These are phyloP conservation scores for Nevesoporus exiguus DNA, from an alignment of 768 basidiomycete genomes.

Conservation along the genomic window DNA sequence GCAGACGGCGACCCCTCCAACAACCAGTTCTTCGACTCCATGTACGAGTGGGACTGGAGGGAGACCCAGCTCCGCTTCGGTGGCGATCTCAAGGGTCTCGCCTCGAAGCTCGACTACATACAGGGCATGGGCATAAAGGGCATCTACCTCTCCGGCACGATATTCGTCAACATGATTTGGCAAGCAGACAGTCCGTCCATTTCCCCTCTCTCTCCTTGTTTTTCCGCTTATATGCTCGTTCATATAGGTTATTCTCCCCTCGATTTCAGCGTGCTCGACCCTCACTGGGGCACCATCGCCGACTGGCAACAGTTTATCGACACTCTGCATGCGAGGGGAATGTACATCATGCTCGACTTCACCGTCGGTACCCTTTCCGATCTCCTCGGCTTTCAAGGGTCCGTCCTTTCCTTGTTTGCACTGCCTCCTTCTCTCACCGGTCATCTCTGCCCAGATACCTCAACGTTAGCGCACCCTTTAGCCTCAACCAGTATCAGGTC, in stretches of 20 bases:
- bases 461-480: constrained; percentile 80
- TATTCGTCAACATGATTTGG: constrained; percentile 96
- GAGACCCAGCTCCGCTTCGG: constrained; percentile 90
- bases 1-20: constrained; percentile 91
- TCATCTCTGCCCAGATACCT: constrained; percentile 44
- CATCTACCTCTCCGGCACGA: constrained; percentile 90
- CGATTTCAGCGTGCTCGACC: constrained; percentile 87
- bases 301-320: constrained; percentile 80
- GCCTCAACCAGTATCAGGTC: constrained; percentile 65
- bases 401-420: constrained; percentile 23
- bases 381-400: constrained; percentile 84
- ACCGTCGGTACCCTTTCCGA: constrained; percentile 92
- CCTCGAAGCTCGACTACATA: constrained; percentile 77
- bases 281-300: constrained; percentile 82
- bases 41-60: constrained; percentile 79
- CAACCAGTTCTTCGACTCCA: constrained; percentile 82
- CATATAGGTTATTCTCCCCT: constrained; percentile 81
- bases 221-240: too few relatives aligned
- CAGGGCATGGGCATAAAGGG: constrained; percentile 82
- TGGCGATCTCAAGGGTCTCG: constrained; percentile 81
- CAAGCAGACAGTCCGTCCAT: constrained; percentile 81
- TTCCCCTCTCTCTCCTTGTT: background rate
- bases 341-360: constrained; percentile 94
- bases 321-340: constrained; percentile 71
- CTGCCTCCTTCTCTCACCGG: constrained; percentile 12